Evolutionary conservation across 2,329 filamentous ascomycete species (phyloP).

Genomic region (Iodosphaeria phyllophila): DNA sequence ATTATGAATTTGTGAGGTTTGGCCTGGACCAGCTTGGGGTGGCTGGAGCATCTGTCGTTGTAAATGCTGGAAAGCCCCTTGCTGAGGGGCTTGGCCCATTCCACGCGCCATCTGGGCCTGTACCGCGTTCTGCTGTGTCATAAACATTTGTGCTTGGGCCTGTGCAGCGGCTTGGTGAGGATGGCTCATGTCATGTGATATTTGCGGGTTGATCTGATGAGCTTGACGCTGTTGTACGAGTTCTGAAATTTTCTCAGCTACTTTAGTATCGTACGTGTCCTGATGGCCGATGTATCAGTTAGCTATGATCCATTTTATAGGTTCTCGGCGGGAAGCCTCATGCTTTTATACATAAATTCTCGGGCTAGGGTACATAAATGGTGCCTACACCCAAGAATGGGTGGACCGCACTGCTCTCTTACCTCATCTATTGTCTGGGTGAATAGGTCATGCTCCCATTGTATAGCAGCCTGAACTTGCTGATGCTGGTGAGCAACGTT

Average conservation of each 20-base stretch:
- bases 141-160: constrained; percentile 25
- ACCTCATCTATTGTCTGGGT: too few species aligned
- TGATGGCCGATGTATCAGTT: constrained; percentile 14
- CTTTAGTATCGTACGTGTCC: constrained; percentile 29
- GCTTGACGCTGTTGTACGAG: constrained; percentile 30
- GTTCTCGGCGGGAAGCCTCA: too few species aligned
- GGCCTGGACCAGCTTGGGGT: too few species aligned
- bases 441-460: too few species aligned
- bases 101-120: constrained; percentile 34
- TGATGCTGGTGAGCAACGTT: too few species aligned
- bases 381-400: too few species aligned
- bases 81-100: constrained; percentile 27
- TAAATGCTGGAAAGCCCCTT: constrained; percentile 36
- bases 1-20: too few species aligned
- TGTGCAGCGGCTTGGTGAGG: constrained; percentile 21
- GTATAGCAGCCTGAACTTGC: too few species aligned
- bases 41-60: constrained; percentile 42
- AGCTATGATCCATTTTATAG: too few species aligned
- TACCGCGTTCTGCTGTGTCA: constrained; percentile 28
- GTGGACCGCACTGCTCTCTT: too few species aligned
- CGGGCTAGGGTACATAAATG: too few species aligned
- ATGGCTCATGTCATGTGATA: constrained; percentile 29
- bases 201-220: constrained; percentile 29
- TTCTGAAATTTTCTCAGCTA: constrained; percentile 26
- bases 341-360: too few species aligned